Evolutionary conservation across 2,329 filamentous ascomycete species (phyloP), one percentile per base, ranked within the genome.

Genomic region (Hymenoscyphus linearis): DNA sequence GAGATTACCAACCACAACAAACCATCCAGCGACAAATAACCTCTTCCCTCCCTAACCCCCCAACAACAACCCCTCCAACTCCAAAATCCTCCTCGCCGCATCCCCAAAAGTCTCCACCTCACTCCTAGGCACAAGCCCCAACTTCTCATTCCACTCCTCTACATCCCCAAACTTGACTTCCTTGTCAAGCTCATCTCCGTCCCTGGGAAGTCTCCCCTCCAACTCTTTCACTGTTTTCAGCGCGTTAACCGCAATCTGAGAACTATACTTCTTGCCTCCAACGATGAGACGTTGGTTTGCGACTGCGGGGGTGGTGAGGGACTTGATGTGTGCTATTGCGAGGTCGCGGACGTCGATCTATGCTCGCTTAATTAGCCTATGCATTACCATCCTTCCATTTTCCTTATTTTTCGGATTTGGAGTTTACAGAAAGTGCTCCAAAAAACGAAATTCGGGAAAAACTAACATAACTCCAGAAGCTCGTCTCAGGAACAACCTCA

Each of bases 281-380:
- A 66, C 58, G 13, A 61, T 18, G 52, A 71, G 62, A 4, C 70
- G 57, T 54, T 66, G 58, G 63, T 70, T 69, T 2, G 64, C 66
- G 2, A 67, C 69, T 25, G 52, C 59, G 12, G 65, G 62, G 6
- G 54, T 63, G n/a, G 66, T 69, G 31, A 72, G 65, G 2, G 67
- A 62, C 55, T 60, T 61, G 58, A 71, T 68, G 50, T 72, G 70
- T 3, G 70, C 69, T 18, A 61, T 61, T 13, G 69, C 68, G 1
- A 72, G 63, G 59, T 72, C 70, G 52, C 70, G 68, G 36, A 68
- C 69, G 56, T 72, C 69, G 52, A 72, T 67, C 54, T 68, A 64
- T 10, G 18, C 12, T 16, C 12, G 40, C n/a, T 47, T 47, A 47
- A 18, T 18, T 9, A 31, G 1, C 31, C 10, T 31, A n/a, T n/a